Evolutionary conservation across 768 basidiomycete species (phyloP), one percentile per base, ranked within the genome.

Genomic region (Pleurotus pulmonarius): DNA sequence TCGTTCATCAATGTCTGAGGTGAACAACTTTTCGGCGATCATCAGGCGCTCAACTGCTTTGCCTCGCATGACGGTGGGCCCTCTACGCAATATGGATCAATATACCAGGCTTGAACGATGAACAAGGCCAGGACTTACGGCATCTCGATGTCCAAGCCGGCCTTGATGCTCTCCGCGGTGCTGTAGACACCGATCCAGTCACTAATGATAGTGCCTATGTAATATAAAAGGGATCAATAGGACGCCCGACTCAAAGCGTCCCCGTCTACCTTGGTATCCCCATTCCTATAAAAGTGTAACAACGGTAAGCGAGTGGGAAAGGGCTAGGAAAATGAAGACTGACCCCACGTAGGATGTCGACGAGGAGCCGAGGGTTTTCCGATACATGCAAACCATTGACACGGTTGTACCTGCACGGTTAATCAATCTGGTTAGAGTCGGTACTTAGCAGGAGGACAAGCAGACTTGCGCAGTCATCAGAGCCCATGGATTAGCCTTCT

Each of bases 81-180:
- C 57, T 18, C 57, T 58, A 46, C 65, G 29, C 9, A 29, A 25
- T 4, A 34, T 34, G n/a, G 12, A 29, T 49, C 20, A 15, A 13
- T 4, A 24, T 9, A 22, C 11, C 11, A 46, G 1, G 24, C 18
- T n/a, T 55, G 8, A 43, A 20, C 20, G 20, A 20, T 20, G 45
- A 45, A n/a, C 44, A 3, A 37, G 9, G 22, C 7, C 20, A 37
- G 16, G 8, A 43, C 11, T 46, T 46, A 78, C 70, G 82, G 83
- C 83, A 83, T 85, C 63, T 88, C 86, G 18, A 87, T 69, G 61
- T 87, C 83, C 13, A 87, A 65, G 0, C 85, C 85, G 8, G 86
- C 85, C 57, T 82, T 82, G 63, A 87, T 80, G 56, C 76, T 73
- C 55, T 74, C 74, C 0, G 71, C 63, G 6, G 77, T 78, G 56